Evolutionary conservation across 1,284 basidiomycete genomes (phyloP).

Genomic region (Cryptococcus maquisensis): DNA sequence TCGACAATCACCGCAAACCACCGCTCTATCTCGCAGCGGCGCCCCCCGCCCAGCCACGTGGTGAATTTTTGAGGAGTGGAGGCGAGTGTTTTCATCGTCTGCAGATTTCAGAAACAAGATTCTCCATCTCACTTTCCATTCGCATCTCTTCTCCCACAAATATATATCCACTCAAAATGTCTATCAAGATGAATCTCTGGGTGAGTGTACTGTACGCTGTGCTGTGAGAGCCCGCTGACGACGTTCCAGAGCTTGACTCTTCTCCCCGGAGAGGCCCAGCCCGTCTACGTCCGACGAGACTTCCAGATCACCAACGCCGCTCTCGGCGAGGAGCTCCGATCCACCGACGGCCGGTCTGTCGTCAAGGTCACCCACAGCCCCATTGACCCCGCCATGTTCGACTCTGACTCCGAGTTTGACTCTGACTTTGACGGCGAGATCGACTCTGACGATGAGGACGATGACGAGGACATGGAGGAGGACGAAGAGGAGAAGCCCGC

Average conservation of each 20-base stretch:
- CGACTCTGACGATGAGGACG: constrained; percentile 42
- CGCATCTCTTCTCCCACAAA: constrained; percentile 1
- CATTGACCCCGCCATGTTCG: constrained; percentile 45
- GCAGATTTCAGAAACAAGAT: not conserved
- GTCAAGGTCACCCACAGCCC: constrained; percentile 69
- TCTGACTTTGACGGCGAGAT: constrained; percentile 41
- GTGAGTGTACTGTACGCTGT: constrained; percentile 17
- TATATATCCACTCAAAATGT: constrained; percentile 28
- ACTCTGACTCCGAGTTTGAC: constrained; percentile 57
- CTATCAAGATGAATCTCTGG: constrained; percentile 44
- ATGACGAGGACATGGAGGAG: constrained; percentile 49
- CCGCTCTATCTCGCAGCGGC: not conserved
- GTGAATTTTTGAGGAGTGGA: constrained; percentile 2
- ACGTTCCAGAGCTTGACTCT: constrained; percentile 10
- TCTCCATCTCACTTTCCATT: constrained; percentile 3
- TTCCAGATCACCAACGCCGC: constrained; percentile 79
- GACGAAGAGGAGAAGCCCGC: constrained; percentile 48
- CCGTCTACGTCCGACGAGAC: constrained; percentile 64
- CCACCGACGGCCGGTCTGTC: constrained; percentile 64
- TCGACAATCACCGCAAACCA: constrained; percentile 7
- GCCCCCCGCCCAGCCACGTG: not conserved
- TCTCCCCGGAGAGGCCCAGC: constrained; percentile 59
- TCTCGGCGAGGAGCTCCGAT: constrained; percentile 67
- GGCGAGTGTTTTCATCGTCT: not conserved
- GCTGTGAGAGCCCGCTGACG: not conserved